These are phyloP conservation scores for Yamadazyma dushanensis DNA, from an alignment of 1,139 yeast species.

Conservation along the genomic window DNA sequence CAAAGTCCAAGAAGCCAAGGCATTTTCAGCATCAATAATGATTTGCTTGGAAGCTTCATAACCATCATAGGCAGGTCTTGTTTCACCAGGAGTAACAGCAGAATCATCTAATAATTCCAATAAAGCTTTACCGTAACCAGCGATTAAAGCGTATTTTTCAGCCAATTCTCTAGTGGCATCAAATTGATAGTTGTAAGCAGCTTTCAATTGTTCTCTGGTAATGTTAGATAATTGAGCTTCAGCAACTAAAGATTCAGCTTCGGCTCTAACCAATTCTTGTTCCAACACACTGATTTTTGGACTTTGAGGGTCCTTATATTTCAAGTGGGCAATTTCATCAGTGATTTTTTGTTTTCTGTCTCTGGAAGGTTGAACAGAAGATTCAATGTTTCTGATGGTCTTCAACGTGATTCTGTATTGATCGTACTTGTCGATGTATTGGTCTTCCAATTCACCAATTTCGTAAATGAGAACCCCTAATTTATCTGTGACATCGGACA, in stretches of 20 bases:
- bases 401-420: slow-evolving; percentile 96
- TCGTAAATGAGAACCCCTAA: slow-evolving; percentile 94
- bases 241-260: slow-evolving; percentile 97
- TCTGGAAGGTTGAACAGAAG: slow-evolving; percentile 96
- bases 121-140: slow-evolving; percentile 97
- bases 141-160: slow-evolving; percentile 94
- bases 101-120: slow-evolving; percentile 94
- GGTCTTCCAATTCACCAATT: slow-evolving; percentile 97
- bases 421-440: slow-evolving; percentile 95
- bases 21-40: slow-evolving; percentile 94
- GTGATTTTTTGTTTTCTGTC: slow-evolving; percentile 97
- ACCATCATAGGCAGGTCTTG: slow-evolving; percentile 97
- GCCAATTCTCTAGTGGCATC: slow-evolving; percentile 96
- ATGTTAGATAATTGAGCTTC: slow-evolving; percentile 98
- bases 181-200: slow-evolving; percentile 95
- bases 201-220: slow-evolving; percentile 96
- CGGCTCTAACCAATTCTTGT: slow-evolving; percentile 98
- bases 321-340: slow-evolving; percentile 95
- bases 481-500: slow-evolving; percentile 94
- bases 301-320: slow-evolving; percentile 97
- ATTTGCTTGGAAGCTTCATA: slow-evolving; percentile 98
- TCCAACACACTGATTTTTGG: slow-evolving; percentile 94
- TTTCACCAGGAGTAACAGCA: slow-evolving; percentile 98
- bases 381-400: slow-evolving; percentile 93
- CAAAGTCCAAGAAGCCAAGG: slow-evolving; percentile 94